Evolutionary conservation across 306 rosid genomes (phyloP), one percentile per base, ranked within the genome.

Genomic region (Inga oerstediana): DNA sequence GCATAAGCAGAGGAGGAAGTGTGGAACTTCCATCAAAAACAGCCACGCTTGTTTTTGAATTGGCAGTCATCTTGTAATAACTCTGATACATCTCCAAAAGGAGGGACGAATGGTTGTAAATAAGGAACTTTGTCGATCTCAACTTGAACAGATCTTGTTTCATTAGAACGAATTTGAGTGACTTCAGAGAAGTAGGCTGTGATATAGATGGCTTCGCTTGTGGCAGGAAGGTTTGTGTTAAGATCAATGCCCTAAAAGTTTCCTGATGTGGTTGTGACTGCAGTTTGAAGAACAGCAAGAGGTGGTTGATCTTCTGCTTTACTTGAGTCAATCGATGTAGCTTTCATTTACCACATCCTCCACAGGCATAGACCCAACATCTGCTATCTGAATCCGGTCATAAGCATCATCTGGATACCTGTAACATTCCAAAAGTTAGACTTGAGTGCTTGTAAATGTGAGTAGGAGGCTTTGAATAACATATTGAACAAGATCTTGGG

Each of bases 161-260:
- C 22, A 0, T 77, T 30, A 2, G 85, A 0, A 14, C 3, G 54
- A 48, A 48, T 4, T 4, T 5, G 54, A n/a, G 19, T 24, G 51
- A 84, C 81, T 78, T 87, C 87, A 8, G 90, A 78, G 81, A 87
- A 87, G 73, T 78, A 87, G 76, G 85, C 30, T 45, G 44, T 78
- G 30, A 84, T 61, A 34, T 78, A 81, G 6, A 87, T 19, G 13
- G 70, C 34, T 39, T 39, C 24, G 4, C 22, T 37, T 16, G 17
- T 22, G 37, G n/a, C 39, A 58, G 79, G 41, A 13, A 76, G 80
- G 19, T 39, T 39, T 7, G 39, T 41, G 24, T 17, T 5, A 5
- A 75, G 67, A 34, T 4, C 2, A 41, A 49, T 3, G 2, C 51
- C 69, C 69, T 52, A 58, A 27, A 27, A 27, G 0, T 27, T 27